Base-by-base conservation (phyloP, 192 early-diverging fungal genomes). In the Geranomyces michiganensis region DNA sequence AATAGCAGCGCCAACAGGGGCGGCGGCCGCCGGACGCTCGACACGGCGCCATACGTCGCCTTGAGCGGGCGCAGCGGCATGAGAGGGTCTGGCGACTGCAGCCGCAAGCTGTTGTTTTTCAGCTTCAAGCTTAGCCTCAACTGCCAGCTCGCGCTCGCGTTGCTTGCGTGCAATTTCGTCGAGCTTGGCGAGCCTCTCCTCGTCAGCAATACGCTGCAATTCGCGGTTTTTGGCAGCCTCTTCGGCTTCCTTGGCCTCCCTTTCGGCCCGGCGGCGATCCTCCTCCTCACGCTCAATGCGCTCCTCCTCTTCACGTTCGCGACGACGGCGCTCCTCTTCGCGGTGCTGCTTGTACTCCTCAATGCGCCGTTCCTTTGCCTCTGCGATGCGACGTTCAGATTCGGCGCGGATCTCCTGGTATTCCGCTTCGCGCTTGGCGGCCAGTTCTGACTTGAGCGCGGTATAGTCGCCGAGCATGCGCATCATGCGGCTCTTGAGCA, bases 391-490 rank as follows among this genome's bases (percentile, higher is more conserved):
- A 21, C 70, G 68, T 64, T 90, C 75, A 29, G 85, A 87, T 31
- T 86, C 85, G 24, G 68, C 82, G 19, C 83, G 78, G 58, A 84
- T 77, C 27, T 79, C 82, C 43, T 82, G 80, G 65, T 83, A 84
- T 41, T 87, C 79, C 51, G 84, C 85, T 45, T 87, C 77, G 55
- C 89, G 83, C 55, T 84, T 81, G 41, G 79, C 69, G 41, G 87
- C 79, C 27, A 92, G 77, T 65, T 78, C 62, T 31, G 51, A 73
- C 76, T 85, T 86, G 78, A 84, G 82, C 2, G 75, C 79, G 33
- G 79, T 75, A 76, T 92, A 96, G 77, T 98, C 96, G 26, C 78
- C 87, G 63, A 91, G 56, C 76, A 99, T 96, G 69, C 91, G 89
- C 51, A 67, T 45, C 67, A 99, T 81, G 32, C 96, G 91, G 43